Evolutionary conservation across 78 protist genomes (phyloP), one percentile per base, ranked within the genome.

Genomic region (Chrysochromulina tobinii): DNA sequence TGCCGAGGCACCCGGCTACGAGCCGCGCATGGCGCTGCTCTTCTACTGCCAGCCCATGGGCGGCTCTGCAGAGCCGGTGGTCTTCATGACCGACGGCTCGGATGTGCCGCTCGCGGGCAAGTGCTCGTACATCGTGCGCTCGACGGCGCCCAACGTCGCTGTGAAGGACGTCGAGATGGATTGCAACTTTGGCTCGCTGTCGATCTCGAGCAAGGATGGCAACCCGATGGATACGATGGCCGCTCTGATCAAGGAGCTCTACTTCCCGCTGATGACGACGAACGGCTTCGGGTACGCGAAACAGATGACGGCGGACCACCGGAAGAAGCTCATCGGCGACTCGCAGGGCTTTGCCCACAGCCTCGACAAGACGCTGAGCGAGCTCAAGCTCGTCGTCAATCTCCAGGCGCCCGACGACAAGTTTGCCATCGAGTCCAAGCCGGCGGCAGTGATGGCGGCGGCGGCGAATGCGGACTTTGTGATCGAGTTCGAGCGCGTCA

Each of bases 401-500:
- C 64, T 59, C 23, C 64, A 59, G 64, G 64, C 7, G 23, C 12
- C 64, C 64, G 64, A 7, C 12, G 23, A 59, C 64, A 59, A 59
- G 64, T 7, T 59, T 7, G 23, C 38, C 38, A 50, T 90, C 20
- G 58, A 20, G 66, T 11, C 15, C 58, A 75, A 57, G 48, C 88
- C 51, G 79, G 58, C 79, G 58, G 93, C 89, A 6, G 51, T 81
- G 68, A 14, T 54, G 38, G 4, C 27, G 12, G 93, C 93, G 1
- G 93, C 89, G 1, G 27, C 48, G 7, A 75, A 88, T 14, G 85
- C 27, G 20, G 61, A 85, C 61, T 17, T 88, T 53, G 90, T 85
- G n/a, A 55, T 1, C 6, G 51, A 83, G 69, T 87, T 69, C 79
- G 93, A 91, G 68, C 68, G 38, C 18, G 58, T 93, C 66, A 73